A percentile compares a stretch with the other conserved stretches of the same genome.
These are phyloP conservation scores for Candida caryicola DNA, from an alignment of 805 yeast genomes.

Conservation along the genomic window DNA sequence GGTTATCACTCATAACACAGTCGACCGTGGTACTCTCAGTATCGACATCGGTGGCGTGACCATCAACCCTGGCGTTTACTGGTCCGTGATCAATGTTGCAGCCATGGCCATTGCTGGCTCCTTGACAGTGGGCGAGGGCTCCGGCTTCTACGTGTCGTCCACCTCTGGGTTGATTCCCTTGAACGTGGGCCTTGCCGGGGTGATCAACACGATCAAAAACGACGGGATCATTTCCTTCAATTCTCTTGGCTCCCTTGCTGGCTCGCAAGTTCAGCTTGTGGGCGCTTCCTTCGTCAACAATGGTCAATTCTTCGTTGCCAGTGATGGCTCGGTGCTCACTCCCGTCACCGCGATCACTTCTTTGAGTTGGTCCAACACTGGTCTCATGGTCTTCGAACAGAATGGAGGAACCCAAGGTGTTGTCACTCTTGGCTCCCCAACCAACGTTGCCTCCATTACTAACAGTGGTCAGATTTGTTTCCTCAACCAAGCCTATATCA, in stretches of 20 bases:
- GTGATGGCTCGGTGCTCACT: conserved; percentile 8
- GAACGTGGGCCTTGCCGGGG: conserved; percentile 10
- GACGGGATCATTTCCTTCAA: conserved; percentile 18
- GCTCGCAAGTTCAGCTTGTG: conserved; percentile 8
- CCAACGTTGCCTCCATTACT: conserved; percentile 8
- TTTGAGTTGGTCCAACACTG: conserved; percentile 15
- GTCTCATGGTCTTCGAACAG: conserved; percentile 22
- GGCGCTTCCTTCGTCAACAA: conserved; percentile 7
- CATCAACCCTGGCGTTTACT: conserved; percentile 15
- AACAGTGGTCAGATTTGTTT: conserved; percentile 21
- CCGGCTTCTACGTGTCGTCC: conserved; percentile 16
- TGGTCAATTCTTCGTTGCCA: conserved; percentile 9
- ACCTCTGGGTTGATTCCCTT: conserved; percentile 7
- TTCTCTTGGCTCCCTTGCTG: conserved; percentile 9
- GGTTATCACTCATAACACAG: conserved; percentile 12
- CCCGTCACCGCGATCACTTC: conserved; percentile 12
- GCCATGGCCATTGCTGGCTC: conserved; percentile 13
- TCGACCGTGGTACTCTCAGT: conserved; percentile 16
- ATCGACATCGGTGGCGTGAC: conserved; percentile 19
- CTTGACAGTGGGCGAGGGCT: conserved; percentile 10
- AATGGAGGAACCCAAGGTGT: conserved; percentile 18
- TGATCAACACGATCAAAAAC: conserved; percentile 15
- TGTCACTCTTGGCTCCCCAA: conserved; percentile 17
- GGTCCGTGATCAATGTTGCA: conserved; percentile 16
- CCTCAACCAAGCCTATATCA: conserved; percentile 18